A percentile compares a stretch with the other conserved stretches of the same genome.
Conservation (phyloP, 2,329 filamentous ascomycete genomes). For the Neopestalotiopsis clavispora region DNA sequence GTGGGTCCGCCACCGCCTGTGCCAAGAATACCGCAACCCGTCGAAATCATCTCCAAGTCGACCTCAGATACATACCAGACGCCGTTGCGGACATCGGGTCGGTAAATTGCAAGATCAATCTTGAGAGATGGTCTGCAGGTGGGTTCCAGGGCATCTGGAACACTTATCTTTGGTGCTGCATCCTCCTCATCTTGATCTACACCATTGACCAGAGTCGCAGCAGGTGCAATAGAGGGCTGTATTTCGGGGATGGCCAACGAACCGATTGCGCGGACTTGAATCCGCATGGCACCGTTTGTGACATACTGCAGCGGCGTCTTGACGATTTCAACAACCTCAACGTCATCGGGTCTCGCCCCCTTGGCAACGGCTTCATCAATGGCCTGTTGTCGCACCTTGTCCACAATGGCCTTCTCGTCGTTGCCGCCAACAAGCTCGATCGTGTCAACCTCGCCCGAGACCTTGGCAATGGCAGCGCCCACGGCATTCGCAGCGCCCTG, state of each 20-base stretch:
- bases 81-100: slow-evolving; percentile 2
- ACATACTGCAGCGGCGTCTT: slow-evolving; percentile 7
- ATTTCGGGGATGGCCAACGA: not conserved
- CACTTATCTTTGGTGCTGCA: not conserved
- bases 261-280: slow-evolving; percentile 1
- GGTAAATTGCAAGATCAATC: not conserved
- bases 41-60: slow-evolving; percentile 11
- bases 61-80: slow-evolving; percentile 13
- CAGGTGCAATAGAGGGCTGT: not conserved
- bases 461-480: slow-evolving; percentile 14
- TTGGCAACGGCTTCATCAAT: slow-evolving; percentile 3
- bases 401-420: slow-evolving; percentile 1
- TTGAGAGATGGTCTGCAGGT: not conserved
- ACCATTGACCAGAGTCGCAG: not conserved
- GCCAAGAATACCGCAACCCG: slow-evolving; percentile 8
- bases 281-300: not conserved
- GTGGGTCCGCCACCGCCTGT: slow-evolving; percentile 11
- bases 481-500: slow-evolving; percentile 11
- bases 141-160: not conserved
- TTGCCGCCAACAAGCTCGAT: slow-evolving; percentile 2
- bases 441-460: slow-evolving; percentile 7
- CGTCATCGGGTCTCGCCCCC: not conserved
- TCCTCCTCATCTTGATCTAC: not conserved
- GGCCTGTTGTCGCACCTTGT: not conserved
- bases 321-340: slow-evolving; percentile 1